Evolutionary conservation across 2,329 filamentous ascomycete species (phyloP), one percentile per base, ranked within the genome.

Genomic region (Claviceps sp.): DNA sequence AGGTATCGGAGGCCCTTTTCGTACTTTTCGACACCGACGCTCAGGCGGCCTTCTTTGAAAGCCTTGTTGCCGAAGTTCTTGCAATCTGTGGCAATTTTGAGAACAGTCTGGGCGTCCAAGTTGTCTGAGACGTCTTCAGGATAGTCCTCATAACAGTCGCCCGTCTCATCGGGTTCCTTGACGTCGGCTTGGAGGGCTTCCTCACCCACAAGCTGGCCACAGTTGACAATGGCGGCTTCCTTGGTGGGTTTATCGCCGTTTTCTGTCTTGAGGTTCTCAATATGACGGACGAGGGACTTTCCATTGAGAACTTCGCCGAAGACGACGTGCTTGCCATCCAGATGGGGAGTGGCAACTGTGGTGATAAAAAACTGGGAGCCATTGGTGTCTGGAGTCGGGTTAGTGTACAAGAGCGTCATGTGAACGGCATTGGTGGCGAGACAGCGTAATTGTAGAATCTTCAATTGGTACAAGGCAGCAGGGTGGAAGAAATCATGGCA

Each of bases 311-410:
- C 91, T 66, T 96, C 85, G 57, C 93, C 93, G 61, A 96, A 98
- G 24, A 98, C 90, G 47, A 97, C 93, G 71, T 98, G 91, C 77
- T 98, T 98, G 66, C 82, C 82, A 67, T 98, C 90, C 41, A 97
- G 80, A 68, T 97, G 93, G 47, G 89, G 90, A 14, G 93, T 97
- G n/a, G 84, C 77, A 34, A 95, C 88, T 16, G 93, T 97, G 48
- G 93, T 98, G 62, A 97, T 76, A 78, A 98, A 98, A 79, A 98
- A 98, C 65, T 98, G 93, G 49, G 87, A 94, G 63, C 93, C 93
- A 67, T 98, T 98, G 67, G 93, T 95, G 61, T 85, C 84, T 86
- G 58, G 18, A 43, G 37, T 38, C 4, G 14, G 5, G 13, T 22
- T 16, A 47, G 13, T 34, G 30, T 11, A 34, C 30, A 34, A 34